Evolutionary conservation across 2,329 filamentous ascomycete species (phyloP), one percentile per base, ranked within the genome.

Genomic region (Didymella pomorum): DNA sequence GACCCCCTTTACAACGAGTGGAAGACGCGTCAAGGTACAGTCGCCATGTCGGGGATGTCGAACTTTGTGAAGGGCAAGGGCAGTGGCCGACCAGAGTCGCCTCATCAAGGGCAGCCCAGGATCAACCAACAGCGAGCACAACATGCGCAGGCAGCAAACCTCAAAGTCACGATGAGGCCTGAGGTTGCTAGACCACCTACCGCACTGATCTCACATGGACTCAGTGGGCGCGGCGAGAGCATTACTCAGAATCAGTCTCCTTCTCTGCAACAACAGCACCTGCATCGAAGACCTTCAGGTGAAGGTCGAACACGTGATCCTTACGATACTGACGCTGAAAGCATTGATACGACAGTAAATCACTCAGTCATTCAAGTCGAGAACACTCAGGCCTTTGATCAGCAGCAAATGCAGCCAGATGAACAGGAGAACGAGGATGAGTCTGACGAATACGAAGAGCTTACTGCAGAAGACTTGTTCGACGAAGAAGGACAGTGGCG

Each of bases 251-350:
- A 65, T 16, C 65, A 47, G 25, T 53, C 62, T 25, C 57, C 58
- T 35, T 18, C 48, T 4, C 18, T 63, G 10, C 63, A 68, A 52
- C 64, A 69, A 44, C 66, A 62, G 31, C 56, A 62, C 25, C 54
- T 49, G 9, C 65, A 61, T 29, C 62, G 52, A 29, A 62, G 58
- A 51, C 61, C 56, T 0, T 51, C 59, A 44, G 61, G 56, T 39
- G 64, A 65, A 56, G 58, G 51, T 50, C 58, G 46, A 20, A 66
- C 63, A 48, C 58, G 57, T 56, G 69, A 73, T 60, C 48, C 41
- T 0, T 78, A 72, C 46, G 77, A 73, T 47, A 79, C 77, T 57
- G 76, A 79, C 58, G 71, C 70, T 25, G 75, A 71, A 39, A 76
- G 72, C 49, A 64, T 77, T 26, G 76, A 76, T 44, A 75, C 71